Percentiles rank a stretch among this genome's conserved stretches.
These are phyloP conservation scores for Entomophthora muscae DNA, from an alignment of 371 early-diverging fungal genomes.

Conservation along the genomic window DNA sequence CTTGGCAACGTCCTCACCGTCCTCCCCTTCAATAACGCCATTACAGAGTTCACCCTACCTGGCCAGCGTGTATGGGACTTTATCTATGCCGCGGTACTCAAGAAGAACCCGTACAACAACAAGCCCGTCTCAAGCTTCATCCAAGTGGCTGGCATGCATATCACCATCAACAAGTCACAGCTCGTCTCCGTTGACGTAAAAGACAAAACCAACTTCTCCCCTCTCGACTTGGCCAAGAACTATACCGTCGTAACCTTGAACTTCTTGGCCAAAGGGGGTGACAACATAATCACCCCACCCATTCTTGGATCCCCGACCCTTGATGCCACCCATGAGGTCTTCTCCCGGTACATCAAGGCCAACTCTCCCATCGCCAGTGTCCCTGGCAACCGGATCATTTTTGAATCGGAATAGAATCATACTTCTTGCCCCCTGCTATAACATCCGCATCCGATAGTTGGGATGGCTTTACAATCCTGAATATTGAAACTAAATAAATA, in stretches of 20 bases:
- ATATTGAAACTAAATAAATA: too few relatives aligned
- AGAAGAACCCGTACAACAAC: slow-evolving; percentile 9
- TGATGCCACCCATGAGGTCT: slow-evolving; percentile 16
- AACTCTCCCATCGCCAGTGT: slow-evolving; percentile 9
- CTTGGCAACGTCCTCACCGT: slow-evolving; percentile 26
- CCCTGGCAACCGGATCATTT: too few relatives aligned
- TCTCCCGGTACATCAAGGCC: slow-evolving; percentile 16
- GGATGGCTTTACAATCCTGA: too few relatives aligned
- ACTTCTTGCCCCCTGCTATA: too few relatives aligned
- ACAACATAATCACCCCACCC: slow-evolving; percentile 22
- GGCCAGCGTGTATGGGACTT: slow-evolving; percentile 22
- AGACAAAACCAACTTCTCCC: slow-evolving; percentile 9
- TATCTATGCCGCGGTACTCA: slow-evolving; percentile 19
- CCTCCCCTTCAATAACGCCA: slow-evolving; percentile 33
- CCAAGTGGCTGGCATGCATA: slow-evolving; percentile 15
- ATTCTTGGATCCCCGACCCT: slow-evolving; percentile 1
- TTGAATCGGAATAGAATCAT: too few relatives aligned
- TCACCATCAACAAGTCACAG: slow-evolving; percentile 9
- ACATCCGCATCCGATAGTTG: too few relatives aligned
- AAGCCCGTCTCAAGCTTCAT: slow-evolving; percentile 19
- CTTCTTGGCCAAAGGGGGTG: slow-evolving; percentile 35
- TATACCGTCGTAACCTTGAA: slow-evolving; percentile 32
- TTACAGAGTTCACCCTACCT: slow-evolving; percentile 21
- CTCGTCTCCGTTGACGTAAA: slow-evolving; percentile 8
- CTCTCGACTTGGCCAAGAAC: slow-evolving; percentile 14